A percentile compares a stretch with the other conserved stretches of the same genome.
phyloP scores from a whole-genome alignment of 495 filamentous ascomycete genomes.

The Daldinia concentrica region DNA sequence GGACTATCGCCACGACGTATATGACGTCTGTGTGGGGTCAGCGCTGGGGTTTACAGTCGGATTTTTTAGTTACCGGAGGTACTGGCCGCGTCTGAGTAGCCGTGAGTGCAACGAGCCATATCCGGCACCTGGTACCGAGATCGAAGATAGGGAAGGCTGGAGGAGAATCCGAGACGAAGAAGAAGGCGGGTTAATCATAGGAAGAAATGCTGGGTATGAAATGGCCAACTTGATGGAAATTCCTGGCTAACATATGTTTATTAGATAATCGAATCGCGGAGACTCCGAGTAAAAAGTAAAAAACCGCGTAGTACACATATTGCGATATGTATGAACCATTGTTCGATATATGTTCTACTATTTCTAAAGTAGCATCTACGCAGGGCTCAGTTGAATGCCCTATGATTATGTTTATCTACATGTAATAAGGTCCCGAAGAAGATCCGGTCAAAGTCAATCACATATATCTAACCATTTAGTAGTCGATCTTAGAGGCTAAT shows the following conservation, averaged over 20 bases:
- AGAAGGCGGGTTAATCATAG: constrained; percentile 41
- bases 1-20: constrained; percentile 96
- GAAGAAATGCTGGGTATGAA: constrained; percentile 44
- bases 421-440: neutral
- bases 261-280: constrained; percentile 36
- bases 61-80: constrained; percentile 82
- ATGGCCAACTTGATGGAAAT: constrained; percentile 33
- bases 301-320: neutral
- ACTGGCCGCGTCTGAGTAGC: constrained; percentile 62
- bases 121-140: constrained; percentile 45
- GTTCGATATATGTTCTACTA: neutral
- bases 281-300: constrained; percentile 4
- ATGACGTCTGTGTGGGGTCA: constrained; percentile 83
- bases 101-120: constrained; percentile 62
- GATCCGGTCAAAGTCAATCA: neutral
- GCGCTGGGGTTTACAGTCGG: constrained; percentile 77
- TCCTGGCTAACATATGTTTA: constrained; percentile 39
- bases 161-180: constrained; percentile 48
- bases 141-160: constrained; percentile 42
- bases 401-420: neutral
- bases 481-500: neutral
- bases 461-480: neutral
- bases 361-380: neutral
- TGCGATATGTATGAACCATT: constrained; percentile 8
- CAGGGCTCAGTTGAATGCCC: neutral